phyloP scores from a whole-genome alignment of 2,329 filamentous ascomycete genomes.

The Colletotrichum ledebouriae region DNA sequence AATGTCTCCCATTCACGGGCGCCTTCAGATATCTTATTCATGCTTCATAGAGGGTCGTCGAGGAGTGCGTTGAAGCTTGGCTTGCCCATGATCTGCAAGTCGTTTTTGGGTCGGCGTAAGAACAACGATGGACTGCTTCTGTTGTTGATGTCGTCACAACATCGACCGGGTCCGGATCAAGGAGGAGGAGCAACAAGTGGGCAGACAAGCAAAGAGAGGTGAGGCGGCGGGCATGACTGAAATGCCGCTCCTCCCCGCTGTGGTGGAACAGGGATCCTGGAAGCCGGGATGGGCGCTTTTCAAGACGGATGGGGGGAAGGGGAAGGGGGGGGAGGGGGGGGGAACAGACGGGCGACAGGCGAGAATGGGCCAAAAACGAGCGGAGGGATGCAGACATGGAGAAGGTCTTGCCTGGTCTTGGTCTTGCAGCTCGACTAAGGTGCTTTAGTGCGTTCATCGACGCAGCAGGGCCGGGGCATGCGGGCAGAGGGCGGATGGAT shows the following conservation, averaged over 20 bases:
- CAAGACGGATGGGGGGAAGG: slow-evolving; percentile 19
- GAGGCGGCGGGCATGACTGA: slow-evolving; percentile 39
- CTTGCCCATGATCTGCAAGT: slow-evolving; percentile 37
- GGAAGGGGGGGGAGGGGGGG: background rate
- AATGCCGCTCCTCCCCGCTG: slow-evolving; percentile 42
- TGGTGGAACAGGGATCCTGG: slow-evolving; percentile 34
- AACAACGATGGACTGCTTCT: slow-evolving; percentile 8
- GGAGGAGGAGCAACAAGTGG: slow-evolving; percentile 22
- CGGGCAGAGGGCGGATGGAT: slow-evolving; percentile 15
- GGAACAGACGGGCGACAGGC: background rate
- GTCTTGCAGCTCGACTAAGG: slow-evolving; percentile 22
- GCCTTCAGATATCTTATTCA: slow-evolving; percentile 46
- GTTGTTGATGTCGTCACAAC: slow-evolving; percentile 18
- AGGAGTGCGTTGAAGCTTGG: slow-evolving; percentile 27
- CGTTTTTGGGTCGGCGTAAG: background rate
- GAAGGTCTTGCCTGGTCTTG: slow-evolving; percentile 19
- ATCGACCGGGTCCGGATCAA: slow-evolving; percentile 12
- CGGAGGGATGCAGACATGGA: slow-evolving; percentile 16
- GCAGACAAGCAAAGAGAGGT: slow-evolving; percentile 25
- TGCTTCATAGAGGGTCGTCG: slow-evolving; percentile 37
- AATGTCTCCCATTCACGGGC: slow-evolving; percentile 51
- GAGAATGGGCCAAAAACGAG: slow-evolving; percentile 1
- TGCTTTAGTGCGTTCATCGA: slow-evolving; percentile 17
- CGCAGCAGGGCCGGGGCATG: slow-evolving; percentile 25
- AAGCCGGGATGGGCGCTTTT: slow-evolving; percentile 32